Evolutionary conservation across 768 basidiomycete species (phyloP).

Genomic region (Melanogaster broomeanus): DNA sequence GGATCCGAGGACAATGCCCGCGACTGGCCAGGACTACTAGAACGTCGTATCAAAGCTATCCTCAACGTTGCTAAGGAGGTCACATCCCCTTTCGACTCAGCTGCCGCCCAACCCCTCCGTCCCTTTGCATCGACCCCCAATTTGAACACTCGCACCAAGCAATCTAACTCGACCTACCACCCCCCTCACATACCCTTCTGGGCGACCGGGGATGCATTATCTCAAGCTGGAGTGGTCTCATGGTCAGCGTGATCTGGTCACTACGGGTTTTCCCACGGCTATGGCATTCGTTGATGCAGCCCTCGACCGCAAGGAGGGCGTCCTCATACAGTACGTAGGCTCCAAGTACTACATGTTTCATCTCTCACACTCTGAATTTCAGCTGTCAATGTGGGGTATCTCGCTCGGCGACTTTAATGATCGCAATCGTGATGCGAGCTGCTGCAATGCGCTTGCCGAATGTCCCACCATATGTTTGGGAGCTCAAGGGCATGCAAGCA

Average conservation of each 20-base stretch:
- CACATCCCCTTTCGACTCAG: conserved; percentile 61
- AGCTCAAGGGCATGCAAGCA: conserved; percentile 84
- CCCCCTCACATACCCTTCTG: conserved; percentile 65
- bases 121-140: conserved; percentile 71
- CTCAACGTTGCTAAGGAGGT: conserved; percentile 96
- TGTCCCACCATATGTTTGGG: conserved; percentile 76
- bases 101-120: conserved; percentile 50
- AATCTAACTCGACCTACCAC: conserved; percentile 55
- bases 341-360: conserved; percentile 7
- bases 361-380: conserved; percentile 17
- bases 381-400: conserved; percentile 96
- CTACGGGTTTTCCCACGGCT: conserved; percentile 73
- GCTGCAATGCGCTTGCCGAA: conserved; percentile 65
- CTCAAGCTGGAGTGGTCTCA: conserved; percentile 92
- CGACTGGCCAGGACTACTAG: conserved; percentile 71
- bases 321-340: conserved; percentile 78
- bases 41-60: conserved; percentile 75
- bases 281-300: conserved; percentile 84
- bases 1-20: conserved; percentile 92
- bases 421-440: conserved; percentile 93
- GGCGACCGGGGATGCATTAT: conserved; percentile 81
- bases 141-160: conserved; percentile 40
- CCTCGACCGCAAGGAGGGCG: conserved; percentile 71
- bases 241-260: conserved; percentile 87
- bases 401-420: conserved; percentile 85